Conservation (phyloP, 768 basidiomycete species). For the Pleurotus tuber-regium region DNA sequence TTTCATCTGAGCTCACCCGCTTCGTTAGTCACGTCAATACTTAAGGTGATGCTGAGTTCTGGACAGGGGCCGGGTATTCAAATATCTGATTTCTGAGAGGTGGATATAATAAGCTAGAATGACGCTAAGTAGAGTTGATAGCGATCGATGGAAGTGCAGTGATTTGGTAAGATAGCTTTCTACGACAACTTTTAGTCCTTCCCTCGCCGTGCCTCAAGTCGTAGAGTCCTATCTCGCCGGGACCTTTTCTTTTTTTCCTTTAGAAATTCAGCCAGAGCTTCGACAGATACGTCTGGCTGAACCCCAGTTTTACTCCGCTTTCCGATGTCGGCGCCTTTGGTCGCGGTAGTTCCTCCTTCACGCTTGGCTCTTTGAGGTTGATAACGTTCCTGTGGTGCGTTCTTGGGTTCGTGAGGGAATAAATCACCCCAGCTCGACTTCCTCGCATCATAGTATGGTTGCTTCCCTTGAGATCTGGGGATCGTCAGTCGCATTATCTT, state of each 20-base stretch:
- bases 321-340: conserved; percentile 51
- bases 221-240: conserved; percentile 22
- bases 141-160: conserved; percentile 4
- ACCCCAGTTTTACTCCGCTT: conserved; percentile 41
- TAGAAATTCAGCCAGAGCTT: conserved; percentile 18
- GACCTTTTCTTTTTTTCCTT: conserved; percentile 35
- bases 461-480: conserved; percentile 94
- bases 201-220: conserved; percentile 8
- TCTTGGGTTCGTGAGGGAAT: conserved; percentile 89
- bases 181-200: conserved; percentile 6
- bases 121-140: conserved; percentile 13
- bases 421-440: conserved; percentile 94
- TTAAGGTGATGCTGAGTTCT: conserved; percentile 82
- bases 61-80: conserved; percentile 88
- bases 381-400: conserved; percentile 63
- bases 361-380: conserved; percentile 34
- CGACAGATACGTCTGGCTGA: conserved; percentile 22
- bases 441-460: conserved; percentile 90
- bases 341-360: conserved; percentile 22
- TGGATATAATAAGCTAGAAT: conserved; percentile 14
- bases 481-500: conserved; percentile 90
- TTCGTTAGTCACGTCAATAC: conserved; percentile 65
- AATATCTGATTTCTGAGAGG: conserved; percentile 66
- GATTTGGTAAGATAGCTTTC: no score
- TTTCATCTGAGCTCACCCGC: conserved; percentile 8